A percentile compares a stretch with the other conserved stretches of the same genome.
phyloP scores from a whole-genome alignment of 2,329 filamentous ascomycete species.

The Sporothrix protearum region DNA sequence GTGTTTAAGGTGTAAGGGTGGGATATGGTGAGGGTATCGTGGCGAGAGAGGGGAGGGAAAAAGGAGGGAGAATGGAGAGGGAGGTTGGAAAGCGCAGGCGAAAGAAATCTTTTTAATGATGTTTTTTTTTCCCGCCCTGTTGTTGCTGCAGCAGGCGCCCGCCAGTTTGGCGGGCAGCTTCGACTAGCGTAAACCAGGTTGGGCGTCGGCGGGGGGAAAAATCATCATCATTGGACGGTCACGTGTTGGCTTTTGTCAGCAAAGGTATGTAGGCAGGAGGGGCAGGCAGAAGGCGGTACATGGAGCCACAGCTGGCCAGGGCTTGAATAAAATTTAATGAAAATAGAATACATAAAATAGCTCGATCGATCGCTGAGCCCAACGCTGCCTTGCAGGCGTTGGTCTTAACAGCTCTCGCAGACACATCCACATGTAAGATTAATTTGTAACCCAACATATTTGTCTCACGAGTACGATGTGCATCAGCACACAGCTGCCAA shows the following conservation, averaged over 20 bases:
- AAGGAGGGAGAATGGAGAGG: constrained; percentile 9
- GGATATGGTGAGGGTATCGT: constrained; percentile 20
- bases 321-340: not conserved
- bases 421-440: too few species aligned
- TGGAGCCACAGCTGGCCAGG: not conserved
- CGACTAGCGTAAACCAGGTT: constrained; percentile 24
- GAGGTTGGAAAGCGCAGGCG: constrained; percentile 15
- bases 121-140: constrained; percentile 26
- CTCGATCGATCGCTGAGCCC: not conserved
- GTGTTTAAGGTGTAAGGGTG: constrained; percentile 12
- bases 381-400: not conserved
- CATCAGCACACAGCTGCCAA: not conserved
- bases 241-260: constrained; percentile 23
- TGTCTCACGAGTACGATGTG: not conserved
- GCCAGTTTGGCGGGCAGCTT: constrained; percentile 21
- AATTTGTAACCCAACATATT: not conserved
- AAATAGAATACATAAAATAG: not conserved
- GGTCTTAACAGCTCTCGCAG: not conserved
- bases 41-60: constrained; percentile 18
- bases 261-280: not conserved
- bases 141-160: constrained; percentile 26
- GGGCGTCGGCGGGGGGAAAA: constrained; percentile 24
- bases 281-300: constrained; percentile 7
- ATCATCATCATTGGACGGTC: not conserved
- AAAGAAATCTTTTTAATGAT: constrained; percentile 29